These are phyloP conservation scores for Aegilops tauschii DNA, from an alignment of 176 grass and related monocot genomes.

Conservation along the genomic window DNA sequence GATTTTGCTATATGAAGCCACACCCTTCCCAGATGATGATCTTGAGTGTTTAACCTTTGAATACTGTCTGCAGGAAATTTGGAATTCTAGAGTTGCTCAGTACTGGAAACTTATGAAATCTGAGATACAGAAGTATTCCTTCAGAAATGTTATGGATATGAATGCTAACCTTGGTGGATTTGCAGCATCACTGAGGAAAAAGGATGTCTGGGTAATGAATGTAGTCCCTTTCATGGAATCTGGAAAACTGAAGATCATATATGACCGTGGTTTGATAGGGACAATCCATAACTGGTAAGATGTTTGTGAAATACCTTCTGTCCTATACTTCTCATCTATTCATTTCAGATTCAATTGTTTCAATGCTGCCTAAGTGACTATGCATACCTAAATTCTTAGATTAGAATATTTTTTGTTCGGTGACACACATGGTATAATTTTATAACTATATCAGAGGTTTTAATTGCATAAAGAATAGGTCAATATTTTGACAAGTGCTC, in stretches of 20 bases:
- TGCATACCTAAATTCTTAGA: conserved; percentile 1
- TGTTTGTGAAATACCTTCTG: background rate
- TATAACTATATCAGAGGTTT: background rate
- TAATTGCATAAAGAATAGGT: background rate
- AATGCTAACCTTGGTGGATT: conserved; percentile 74
- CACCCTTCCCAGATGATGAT: background rate
- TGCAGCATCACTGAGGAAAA: conserved; percentile 67
- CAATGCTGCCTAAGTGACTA: conserved; percentile 22
- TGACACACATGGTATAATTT: background rate
- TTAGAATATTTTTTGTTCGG: background rate
- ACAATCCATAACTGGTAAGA: conserved; percentile 67
- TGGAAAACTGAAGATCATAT: conserved; percentile 76
- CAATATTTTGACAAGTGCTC: background rate
- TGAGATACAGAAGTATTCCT: conserved; percentile 56
- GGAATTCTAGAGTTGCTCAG: conserved; percentile 57
- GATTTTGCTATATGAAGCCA: background rate
- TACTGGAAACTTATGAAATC: conserved; percentile 76
- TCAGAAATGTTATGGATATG: conserved; percentile 84
- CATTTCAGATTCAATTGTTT: conserved; percentile 22
- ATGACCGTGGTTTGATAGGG: conserved; percentile 78
- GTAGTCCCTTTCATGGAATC: conserved; percentile 50
- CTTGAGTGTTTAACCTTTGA: conserved; percentile 10
- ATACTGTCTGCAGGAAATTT: conserved; percentile 52
- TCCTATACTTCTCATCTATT: background rate
- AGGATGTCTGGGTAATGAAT: conserved; percentile 86